Evolutionary conservation across 1,139 yeast species (phyloP), one percentile per base, ranked within the genome.

Genomic region (Saccharomyces hybrid): DNA sequence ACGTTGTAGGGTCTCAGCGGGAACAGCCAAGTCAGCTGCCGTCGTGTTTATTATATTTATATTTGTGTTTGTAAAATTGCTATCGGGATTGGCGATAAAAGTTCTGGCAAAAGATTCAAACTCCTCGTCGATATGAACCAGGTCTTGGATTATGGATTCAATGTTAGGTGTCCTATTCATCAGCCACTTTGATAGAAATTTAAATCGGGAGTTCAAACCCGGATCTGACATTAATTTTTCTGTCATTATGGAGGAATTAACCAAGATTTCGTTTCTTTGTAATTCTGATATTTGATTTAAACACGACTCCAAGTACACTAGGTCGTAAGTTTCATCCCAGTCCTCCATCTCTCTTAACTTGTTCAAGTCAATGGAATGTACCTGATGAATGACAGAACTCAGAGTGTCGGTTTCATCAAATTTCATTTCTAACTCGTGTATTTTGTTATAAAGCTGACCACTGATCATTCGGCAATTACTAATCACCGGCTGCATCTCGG

Each of bases 211-310:
- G 9, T 60, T 52, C 25, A 66, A 53, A 2, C 48, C 53, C 23
- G 63, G 60, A 46, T 67, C 64, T 16, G 61, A 59, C 16, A 69
- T 51, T 20, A 71, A 54, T 44, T 70, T 70, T 52, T 78, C 80
- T 58, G 75, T 66, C 31, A 82, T 68, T 6, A 80, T 71, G 0
- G 86, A 78, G 0, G 88, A 78, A 59, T 78, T 77, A 57, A 81
- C 76, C 42, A 84, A 66, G 6, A 84, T 74, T 48, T 83, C 84
- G 52, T 74, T 75, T 52, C 82, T 83, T 5, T 81, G 68, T 0
- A 75, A 69, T 28, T 78, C 80, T 47, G 74, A 75, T 46, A 84
- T 65, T 30, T 75, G 67, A 1, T 70, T 68, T 2, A 82, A 63
- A 48, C 74, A 67, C 4, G 68, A 64, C n/a, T 78, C 75, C 56